Evolutionary conservation across 495 filamentous ascomycete species (phyloP).

Genomic region (Podospora pseudoanserina): DNA sequence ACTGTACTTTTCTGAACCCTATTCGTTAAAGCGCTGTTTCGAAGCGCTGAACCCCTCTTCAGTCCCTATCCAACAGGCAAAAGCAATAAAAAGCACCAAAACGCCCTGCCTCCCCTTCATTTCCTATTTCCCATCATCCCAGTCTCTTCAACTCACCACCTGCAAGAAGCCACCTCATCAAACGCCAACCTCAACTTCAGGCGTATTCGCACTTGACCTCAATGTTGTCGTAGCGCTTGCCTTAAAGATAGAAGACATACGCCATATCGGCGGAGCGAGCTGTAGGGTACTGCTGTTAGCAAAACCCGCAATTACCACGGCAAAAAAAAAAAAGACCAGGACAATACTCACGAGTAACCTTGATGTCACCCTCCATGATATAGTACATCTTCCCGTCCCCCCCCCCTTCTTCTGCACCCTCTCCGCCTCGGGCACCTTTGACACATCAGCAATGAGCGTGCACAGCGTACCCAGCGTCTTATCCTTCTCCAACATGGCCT

Average conservation of each 20-base stretch:
- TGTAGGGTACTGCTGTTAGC: neutral
- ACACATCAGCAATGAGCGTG: neutral
- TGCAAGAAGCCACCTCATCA: neutral
- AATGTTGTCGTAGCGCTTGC: neutral
- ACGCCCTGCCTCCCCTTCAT: no score
- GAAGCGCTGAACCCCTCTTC: no score
- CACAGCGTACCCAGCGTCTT: neutral
- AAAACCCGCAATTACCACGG: neutral
- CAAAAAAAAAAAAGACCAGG: neutral
- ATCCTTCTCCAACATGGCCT: neutral
- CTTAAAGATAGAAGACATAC: neutral
- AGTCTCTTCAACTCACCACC: neutral
- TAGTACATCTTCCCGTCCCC: slow-evolving; percentile 23
- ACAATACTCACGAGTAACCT: slow-evolving; percentile 28
- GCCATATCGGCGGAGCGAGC: neutral
- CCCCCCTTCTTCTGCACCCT: neutral
- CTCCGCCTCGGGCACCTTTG: neutral
- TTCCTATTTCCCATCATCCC: neutral
- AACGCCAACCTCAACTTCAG: neutral
- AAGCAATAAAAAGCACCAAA: no score
- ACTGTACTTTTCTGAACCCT: no score
- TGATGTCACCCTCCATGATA: slow-evolving; percentile 27
- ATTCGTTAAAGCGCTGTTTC: no score
- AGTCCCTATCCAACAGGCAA: no score
- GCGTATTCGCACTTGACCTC: neutral